A percentile compares a stretch with the other conserved stretches of the same genome.
phyloP scores from a whole-genome alignment of 2,329 filamentous ascomycete genomes.

The Aspergillus novofumigatus region DNA sequence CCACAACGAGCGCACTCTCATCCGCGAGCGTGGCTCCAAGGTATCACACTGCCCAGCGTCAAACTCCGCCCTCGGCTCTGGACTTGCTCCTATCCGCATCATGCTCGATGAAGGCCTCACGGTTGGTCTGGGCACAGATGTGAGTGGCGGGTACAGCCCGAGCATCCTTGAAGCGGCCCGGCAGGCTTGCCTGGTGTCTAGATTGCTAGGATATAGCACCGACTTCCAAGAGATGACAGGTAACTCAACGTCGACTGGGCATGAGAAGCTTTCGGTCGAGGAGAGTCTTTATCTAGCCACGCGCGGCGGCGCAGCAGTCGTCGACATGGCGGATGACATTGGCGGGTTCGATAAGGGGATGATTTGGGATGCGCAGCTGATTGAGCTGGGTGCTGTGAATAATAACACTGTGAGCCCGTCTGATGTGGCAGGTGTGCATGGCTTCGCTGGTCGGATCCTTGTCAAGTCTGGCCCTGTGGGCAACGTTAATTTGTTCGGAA shows the following conservation, averaged over 20 bases:
- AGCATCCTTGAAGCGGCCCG: slow-evolving; percentile 76
- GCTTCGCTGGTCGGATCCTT: too few species aligned
- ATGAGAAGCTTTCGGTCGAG: slow-evolving; percentile 70
- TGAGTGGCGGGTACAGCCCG: slow-evolving; percentile 80
- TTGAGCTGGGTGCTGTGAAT: slow-evolving; percentile 53
- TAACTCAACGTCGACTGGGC: slow-evolving; percentile 27
- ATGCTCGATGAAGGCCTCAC: slow-evolving; percentile 70
- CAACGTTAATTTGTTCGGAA: slow-evolving; percentile 79
- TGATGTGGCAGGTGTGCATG: too few species aligned
- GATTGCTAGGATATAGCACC: slow-evolving; percentile 46
- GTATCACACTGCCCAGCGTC: slow-evolving; percentile 82
- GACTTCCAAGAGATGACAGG: neutral
- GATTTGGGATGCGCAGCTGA: slow-evolving; percentile 86
- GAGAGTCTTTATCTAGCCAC: slow-evolving; percentile 86
- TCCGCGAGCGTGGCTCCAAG: slow-evolving; percentile 59
- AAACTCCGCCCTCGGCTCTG: slow-evolving; percentile 78
- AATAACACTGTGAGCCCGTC: slow-evolving; percentile 41
- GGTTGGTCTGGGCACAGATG: slow-evolving; percentile 85
- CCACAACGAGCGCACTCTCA: slow-evolving; percentile 60
- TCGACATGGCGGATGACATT: slow-evolving; percentile 69
- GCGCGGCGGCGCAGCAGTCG: slow-evolving; percentile 75
- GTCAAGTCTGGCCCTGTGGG: slow-evolving; percentile 31
- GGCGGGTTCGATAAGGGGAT: slow-evolving; percentile 82
- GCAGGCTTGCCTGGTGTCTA: slow-evolving; percentile 73
- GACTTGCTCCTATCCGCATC: slow-evolving; percentile 69